Conservation (phyloP, 2,329 filamentous ascomycete genomes). For the Dothideomycetes sp. region DNA sequence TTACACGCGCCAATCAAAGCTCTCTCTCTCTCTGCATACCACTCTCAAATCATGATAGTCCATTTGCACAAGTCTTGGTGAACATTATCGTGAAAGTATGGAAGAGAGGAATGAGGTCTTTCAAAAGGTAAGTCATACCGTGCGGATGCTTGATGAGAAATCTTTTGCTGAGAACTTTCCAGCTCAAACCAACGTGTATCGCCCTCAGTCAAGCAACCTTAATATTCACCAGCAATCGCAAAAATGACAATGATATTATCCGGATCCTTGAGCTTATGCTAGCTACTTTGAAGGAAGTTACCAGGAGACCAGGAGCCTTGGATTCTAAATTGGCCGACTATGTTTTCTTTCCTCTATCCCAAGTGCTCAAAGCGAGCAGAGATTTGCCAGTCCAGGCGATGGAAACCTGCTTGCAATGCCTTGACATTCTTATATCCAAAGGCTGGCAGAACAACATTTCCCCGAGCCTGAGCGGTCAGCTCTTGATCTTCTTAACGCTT, state of each 20-base stretch:
- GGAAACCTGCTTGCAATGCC: slow-evolving; percentile 67
- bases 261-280: slow-evolving; percentile 40
- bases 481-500: slow-evolving; percentile 76
- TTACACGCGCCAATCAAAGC: neutral
- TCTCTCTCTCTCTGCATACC: no score
- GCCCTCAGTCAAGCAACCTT: slow-evolving; percentile 48
- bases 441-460: slow-evolving; percentile 71
- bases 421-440: slow-evolving; percentile 62
- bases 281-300: slow-evolving; percentile 28
- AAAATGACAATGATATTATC: slow-evolving; percentile 38
- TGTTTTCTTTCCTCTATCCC: slow-evolving; percentile 84
- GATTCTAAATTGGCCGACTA: slow-evolving; percentile 87
- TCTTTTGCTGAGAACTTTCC: neutral
- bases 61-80: no score
- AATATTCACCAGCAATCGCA: slow-evolving; percentile 38
- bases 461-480: slow-evolving; percentile 66
- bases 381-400: slow-evolving; percentile 61
- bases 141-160: neutral
- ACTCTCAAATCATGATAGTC: no score
- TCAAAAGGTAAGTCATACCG: slow-evolving; percentile 25
- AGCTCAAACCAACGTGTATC: slow-evolving; percentile 52
- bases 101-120: slow-evolving; percentile 31
- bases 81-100: slow-evolving; percentile 18
- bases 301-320: slow-evolving; percentile 36
- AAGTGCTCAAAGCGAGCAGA: slow-evolving; percentile 70